Conservation (phyloP, 345 rosid genomes). For the Rhizophora mangle region DNA sequence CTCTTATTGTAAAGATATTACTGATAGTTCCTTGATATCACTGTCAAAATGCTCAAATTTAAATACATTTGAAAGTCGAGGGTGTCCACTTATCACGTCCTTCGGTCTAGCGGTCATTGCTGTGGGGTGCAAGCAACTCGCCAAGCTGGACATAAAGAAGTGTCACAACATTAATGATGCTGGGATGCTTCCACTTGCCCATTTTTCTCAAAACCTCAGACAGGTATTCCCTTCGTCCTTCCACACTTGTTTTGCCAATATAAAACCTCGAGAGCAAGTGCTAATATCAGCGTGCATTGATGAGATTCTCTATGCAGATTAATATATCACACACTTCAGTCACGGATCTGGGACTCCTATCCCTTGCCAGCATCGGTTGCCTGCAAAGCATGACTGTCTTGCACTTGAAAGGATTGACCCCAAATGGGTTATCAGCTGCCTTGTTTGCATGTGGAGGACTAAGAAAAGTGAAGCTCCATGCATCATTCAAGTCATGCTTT, state of each 20-base stretch:
- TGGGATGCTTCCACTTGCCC: slow-evolving; percentile 62
- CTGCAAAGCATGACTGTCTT: slow-evolving; percentile 57
- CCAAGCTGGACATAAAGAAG: slow-evolving; percentile 63
- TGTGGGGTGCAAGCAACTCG: slow-evolving; percentile 57
- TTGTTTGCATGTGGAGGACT: slow-evolving; percentile 62
- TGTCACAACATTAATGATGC: slow-evolving; percentile 54
- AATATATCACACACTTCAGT: slow-evolving; percentile 59
- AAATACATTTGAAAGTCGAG: slow-evolving; percentile 57
- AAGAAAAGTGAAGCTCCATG: slow-evolving; percentile 62
- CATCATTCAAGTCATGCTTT: slow-evolving; percentile 41
- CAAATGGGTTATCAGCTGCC: slow-evolving; percentile 52
- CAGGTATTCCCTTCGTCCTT: slow-evolving; percentile 32
- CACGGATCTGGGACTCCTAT: slow-evolving; percentile 55
- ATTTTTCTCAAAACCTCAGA: slow-evolving; percentile 65
- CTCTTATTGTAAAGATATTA: slow-evolving; percentile 53
- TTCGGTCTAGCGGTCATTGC: slow-evolving; percentile 61
- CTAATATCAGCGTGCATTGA: background rate
- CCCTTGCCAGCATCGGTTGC: slow-evolving; percentile 63
- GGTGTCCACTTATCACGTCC: slow-evolving; percentile 59
- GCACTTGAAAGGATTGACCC: slow-evolving; percentile 57
- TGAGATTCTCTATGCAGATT: slow-evolving; percentile 35
- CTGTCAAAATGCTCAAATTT: slow-evolving; percentile 50
- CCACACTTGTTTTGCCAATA: background rate
- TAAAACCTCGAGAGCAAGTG: background rate
- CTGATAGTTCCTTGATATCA: slow-evolving; percentile 44